Percentiles rank a stretch among this genome's conserved stretches.
Evolutionary conservation across 768 basidiomycete species (phyloP).

Genomic region (Boletus bicolor): DNA sequence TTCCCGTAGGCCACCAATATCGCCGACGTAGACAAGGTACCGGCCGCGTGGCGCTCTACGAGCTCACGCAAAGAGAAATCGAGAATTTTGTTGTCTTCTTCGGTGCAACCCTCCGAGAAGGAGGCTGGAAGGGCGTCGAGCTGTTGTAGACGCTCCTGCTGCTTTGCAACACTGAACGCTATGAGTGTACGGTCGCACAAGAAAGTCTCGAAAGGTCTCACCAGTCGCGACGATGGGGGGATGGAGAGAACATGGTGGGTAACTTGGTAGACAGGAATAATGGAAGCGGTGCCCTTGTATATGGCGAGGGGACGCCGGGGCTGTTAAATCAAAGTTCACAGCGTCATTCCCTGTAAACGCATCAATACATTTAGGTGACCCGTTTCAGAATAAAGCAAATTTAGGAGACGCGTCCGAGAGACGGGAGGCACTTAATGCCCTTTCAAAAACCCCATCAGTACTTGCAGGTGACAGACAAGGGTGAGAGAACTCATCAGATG

Average conservation of each 20-base stretch:
- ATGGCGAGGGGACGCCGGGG: neutral
- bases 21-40: conserved; percentile 26
- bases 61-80: conserved; percentile 36
- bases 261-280: neutral
- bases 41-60: conserved; percentile 31
- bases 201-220: conserved; percentile 12
- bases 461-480: neutral
- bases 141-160: conserved; percentile 28
- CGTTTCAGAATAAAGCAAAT: neutral
- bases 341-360: neutral
- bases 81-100: conserved; percentile 36
- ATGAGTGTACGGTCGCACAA: neutral
- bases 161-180: conserved; percentile 32
- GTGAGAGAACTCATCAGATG: conserved; percentile 5
- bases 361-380: neutral
- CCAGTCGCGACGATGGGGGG: conserved; percentile 30
- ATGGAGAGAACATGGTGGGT: conserved; percentile 24
- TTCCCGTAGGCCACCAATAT: conserved; percentile 42
- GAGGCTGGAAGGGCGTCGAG: conserved; percentile 29
- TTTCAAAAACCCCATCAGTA: neutral
- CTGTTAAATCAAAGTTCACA: neutral
- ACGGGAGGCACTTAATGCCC: neutral
- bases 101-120: conserved; percentile 31
- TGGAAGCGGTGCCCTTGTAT: conserved; percentile 2
- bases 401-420: neutral